Evolutionary conservation across 768 basidiomycete genomes (phyloP).

Genomic region (Lactarius sp.): DNA sequence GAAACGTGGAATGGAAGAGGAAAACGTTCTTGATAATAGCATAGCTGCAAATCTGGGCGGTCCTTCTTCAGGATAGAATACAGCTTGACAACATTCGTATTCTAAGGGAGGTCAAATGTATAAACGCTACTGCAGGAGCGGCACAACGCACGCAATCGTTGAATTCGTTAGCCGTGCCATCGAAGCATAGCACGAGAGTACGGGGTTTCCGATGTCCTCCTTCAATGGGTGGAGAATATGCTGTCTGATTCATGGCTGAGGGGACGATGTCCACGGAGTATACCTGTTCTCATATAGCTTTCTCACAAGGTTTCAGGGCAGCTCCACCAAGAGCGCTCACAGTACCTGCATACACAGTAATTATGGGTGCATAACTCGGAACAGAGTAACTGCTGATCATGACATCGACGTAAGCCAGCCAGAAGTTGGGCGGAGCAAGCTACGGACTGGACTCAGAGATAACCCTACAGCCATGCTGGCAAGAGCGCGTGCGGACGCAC

Average conservation of each 20-base stretch:
- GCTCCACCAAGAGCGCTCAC: background rate
- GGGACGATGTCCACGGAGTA: background rate
- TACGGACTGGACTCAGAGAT: background rate
- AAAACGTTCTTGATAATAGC: conserved; percentile 13
- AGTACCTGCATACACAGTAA: background rate
- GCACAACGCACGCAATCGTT: background rate
- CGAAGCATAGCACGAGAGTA: conserved; percentile 62
- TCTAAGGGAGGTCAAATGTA: conserved; percentile 31
- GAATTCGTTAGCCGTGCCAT: conserved; percentile 56
- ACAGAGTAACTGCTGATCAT: background rate
- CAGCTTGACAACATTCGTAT: conserved; percentile 68
- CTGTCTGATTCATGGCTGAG: background rate
- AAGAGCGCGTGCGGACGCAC: background rate
- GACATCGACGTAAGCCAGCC: background rate
- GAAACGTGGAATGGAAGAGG: too few relatives aligned
- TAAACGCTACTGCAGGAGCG: background rate
- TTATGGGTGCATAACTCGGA: background rate
- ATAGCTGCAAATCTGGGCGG: conserved; percentile 26
- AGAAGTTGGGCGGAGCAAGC: background rate
- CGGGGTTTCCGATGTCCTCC: conserved; percentile 30
- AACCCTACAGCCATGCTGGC: background rate
- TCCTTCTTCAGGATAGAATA: conserved; percentile 65
- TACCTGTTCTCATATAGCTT: background rate
- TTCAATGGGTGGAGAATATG: background rate
- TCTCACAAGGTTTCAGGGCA: background rate